Evolutionary conservation across 306 rosid species (phyloP).

Genomic region (Mimosa bimucronata): DNA sequence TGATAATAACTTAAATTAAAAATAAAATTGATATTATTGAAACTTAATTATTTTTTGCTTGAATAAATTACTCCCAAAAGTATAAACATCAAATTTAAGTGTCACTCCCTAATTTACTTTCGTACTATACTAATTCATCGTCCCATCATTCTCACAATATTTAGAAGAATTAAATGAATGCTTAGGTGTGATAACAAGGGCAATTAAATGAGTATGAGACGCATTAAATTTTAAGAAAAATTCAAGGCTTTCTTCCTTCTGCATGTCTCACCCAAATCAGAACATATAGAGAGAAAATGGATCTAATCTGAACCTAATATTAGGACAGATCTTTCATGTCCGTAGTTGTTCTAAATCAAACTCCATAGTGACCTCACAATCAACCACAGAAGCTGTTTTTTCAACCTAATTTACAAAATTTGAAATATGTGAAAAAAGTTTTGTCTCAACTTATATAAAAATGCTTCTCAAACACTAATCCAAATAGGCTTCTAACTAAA

Average conservation of each 20-base stretch:
- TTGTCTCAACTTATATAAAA: no score
- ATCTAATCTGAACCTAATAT: no score
- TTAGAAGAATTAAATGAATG: neutral
- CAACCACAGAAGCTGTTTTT: no score
- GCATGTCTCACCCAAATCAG: neutral
- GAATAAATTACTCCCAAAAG: neutral
- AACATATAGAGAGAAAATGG: no score
- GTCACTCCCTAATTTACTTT: neutral
- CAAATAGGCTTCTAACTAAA: no score
- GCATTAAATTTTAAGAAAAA: neutral
- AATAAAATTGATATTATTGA: neutral
- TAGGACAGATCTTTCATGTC: no score
- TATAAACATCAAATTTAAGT: neutral
- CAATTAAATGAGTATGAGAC: neutral
- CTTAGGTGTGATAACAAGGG: neutral
- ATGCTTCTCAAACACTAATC: no score
- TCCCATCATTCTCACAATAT: neutral
- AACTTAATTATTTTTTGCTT: neutral
- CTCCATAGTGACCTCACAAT: no score
- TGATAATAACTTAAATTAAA: neutral
- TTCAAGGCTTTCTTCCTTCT: neutral
- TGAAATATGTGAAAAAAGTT: no score
- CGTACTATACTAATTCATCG: neutral
- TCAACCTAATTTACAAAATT: no score
- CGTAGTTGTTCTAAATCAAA: no score